Evolutionary conservation across 306 rosid species (phyloP).

Genomic region (Psophocarpus tetragonolobus): DNA sequence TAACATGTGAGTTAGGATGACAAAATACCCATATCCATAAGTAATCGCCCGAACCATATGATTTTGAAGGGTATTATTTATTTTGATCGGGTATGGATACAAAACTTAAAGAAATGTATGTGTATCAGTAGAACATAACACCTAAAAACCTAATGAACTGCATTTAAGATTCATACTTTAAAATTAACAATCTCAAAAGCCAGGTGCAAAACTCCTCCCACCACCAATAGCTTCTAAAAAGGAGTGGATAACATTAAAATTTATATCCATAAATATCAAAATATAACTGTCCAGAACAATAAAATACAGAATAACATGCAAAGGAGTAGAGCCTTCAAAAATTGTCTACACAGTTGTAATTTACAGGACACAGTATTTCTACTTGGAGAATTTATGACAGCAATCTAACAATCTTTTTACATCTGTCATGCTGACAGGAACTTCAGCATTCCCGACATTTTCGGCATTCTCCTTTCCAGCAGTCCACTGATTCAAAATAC

Average conservation of each 20-base stretch:
- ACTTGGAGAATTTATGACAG: slow-evolving; percentile 58
- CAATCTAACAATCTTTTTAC: slow-evolving; percentile 61
- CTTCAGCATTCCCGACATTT: slow-evolving; percentile 31
- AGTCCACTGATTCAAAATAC: slow-evolving; percentile 71
- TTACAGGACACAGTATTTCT: slow-evolving; percentile 35
- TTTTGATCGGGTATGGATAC: too few relatives aligned
- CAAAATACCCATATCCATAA: too few relatives aligned
- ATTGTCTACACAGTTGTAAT: slow-evolving; percentile 8
- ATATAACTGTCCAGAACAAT: background rate
- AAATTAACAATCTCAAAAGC: background rate
- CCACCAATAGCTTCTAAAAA: slow-evolving; percentile 4
- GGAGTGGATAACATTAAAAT: background rate
- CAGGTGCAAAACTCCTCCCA: background rate
- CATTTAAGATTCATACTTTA: background rate
- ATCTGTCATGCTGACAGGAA: slow-evolving; percentile 35
- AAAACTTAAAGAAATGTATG: too few relatives aligned
- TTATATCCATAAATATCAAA: background rate
- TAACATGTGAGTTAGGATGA: too few relatives aligned
- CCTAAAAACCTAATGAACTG: background rate
- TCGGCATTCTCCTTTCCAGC: slow-evolving; percentile 46
- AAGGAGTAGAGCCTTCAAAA: background rate
- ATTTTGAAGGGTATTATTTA: too few relatives aligned
- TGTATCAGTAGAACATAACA: too few relatives aligned
- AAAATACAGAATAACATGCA: background rate
- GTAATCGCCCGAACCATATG: too few relatives aligned